Conservation (phyloP, 75 land plant genomes). For the Azolla pinnata region DNA sequence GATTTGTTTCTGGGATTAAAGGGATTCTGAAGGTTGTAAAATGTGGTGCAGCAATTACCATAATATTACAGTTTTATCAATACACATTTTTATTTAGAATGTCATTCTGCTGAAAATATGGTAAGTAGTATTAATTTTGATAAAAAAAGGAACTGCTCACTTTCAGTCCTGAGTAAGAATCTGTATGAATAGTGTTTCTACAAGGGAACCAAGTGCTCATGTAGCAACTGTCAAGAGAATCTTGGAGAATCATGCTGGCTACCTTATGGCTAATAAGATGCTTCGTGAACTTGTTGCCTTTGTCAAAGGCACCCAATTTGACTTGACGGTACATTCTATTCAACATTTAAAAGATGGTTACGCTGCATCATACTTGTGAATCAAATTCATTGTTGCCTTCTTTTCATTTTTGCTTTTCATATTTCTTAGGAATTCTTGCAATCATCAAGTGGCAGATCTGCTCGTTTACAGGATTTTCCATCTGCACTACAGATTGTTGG, state of each 20-base stretch:
- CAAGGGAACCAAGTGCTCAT: conserved; percentile 69
- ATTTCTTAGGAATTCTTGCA: conserved; percentile 71
- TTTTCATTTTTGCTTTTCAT: conserved; percentile 1
- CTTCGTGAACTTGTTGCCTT: conserved; percentile 95
- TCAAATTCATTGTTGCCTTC: neutral
- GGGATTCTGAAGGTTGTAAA: too few species aligned
- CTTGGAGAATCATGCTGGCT: conserved; percentile 88
- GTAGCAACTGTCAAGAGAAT: conserved; percentile 81
- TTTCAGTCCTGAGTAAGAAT: too few species aligned
- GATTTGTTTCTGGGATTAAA: too few species aligned
- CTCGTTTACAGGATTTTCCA: conserved; percentile 82
- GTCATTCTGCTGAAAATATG: too few species aligned
- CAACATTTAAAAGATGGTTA: too few species aligned
- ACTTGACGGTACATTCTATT: conserved; percentile 93
- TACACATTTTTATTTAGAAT: too few species aligned
- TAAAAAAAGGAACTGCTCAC: too few species aligned
- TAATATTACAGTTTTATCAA: too few species aligned
- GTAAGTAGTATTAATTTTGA: too few species aligned
- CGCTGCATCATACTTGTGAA: neutral
- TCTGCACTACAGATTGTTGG: conserved; percentile 83
- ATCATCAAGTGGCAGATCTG: conserved; percentile 65
- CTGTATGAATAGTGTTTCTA: conserved; percentile 57
- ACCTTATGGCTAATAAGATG: conserved; percentile 82
- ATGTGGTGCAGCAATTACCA: too few species aligned
- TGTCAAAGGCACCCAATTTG: conserved; percentile 97